Percentiles rank a stretch among this genome's conserved stretches.
phyloP scores from a whole-genome alignment of 768 basidiomycete genomes.

The Trametes coccinea region DNA sequence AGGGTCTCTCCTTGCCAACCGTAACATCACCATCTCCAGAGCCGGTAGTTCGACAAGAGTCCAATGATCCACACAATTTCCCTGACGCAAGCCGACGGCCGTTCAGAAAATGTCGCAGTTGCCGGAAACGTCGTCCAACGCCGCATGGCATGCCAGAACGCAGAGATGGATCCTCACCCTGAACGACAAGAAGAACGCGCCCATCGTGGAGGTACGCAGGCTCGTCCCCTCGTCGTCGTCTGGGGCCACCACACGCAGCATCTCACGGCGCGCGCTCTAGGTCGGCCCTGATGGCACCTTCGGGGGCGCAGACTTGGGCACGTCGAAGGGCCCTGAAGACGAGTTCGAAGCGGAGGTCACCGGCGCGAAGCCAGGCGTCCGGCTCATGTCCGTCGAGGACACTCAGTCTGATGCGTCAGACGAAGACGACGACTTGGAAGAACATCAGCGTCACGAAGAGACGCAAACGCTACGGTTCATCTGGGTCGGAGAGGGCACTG shows the following conservation, averaged over 20 bases:
- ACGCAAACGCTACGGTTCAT: not conserved
- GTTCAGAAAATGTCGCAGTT: too few relatives aligned
- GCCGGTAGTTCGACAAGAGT: too few relatives aligned
- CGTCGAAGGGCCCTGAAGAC: not conserved
- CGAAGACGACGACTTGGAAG: not conserved
- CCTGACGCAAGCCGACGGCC: too few relatives aligned
- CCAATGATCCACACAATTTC: too few relatives aligned
- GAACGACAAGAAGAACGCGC: not conserved
- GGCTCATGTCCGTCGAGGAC: not conserved
- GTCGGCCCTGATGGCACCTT: not conserved
- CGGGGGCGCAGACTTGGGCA: not conserved
- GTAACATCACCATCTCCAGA: too few relatives aligned
- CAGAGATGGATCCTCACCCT: not conserved
- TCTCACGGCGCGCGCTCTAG: not conserved
- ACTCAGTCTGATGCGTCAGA: not conserved
- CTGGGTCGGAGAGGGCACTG: not conserved
- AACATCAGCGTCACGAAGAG: not conserved
- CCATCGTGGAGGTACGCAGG: not conserved
- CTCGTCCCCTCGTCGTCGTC: not conserved
- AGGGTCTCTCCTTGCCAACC: too few relatives aligned
- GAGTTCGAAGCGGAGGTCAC: constrained; percentile 1
- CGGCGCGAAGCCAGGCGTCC: not conserved
- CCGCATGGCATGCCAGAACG: not conserved
- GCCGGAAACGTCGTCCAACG: not conserved
- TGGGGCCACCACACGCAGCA: too few relatives aligned